Evolutionary conservation across 2,329 filamentous ascomycete species (phyloP), one percentile per base, ranked within the genome.

Genomic region (Pseudocercospora macadamiae): DNA sequence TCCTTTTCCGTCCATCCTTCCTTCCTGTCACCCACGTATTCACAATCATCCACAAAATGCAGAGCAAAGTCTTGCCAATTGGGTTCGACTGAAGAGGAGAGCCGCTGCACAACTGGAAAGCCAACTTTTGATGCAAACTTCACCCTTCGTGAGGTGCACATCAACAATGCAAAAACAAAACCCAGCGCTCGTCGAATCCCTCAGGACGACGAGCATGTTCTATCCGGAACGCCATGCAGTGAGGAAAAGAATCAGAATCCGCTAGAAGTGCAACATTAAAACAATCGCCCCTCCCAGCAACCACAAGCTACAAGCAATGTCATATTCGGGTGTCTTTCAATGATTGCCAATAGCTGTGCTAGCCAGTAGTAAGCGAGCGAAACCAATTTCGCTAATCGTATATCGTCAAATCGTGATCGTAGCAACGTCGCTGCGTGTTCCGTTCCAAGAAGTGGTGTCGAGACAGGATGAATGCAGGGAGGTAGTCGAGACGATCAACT

Each of bases 201-300:
- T 16, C 14, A 49, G 47, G 47, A 49, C n/a, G 44, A 16, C 23
- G 44, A 47, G 14, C 44, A 28, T 28, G 26, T 30, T 64, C 62
- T 64, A 64, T 64, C 62, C 59, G 51, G 56, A 61, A 64, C 60
- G 62, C 62, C 60, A 48, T 59, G 55, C 62, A 55, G 28, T 54
- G 53, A 58, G 58, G 58, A 55, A 52, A 56, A 60, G 58, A 51
- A 18, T 37, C 48, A 32, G 45, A 59, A 55, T 47, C 51, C 62
- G 64, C 64, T 66, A 64, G 54, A 63, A 65, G 62, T 62, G 64
- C 64, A 66, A 61, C 30, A 60, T 32, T 58, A 55, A 61, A 64
- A 64, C 25, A 66, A 56, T 52, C 47, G 30, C 49, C 39, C 23
- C 34, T 53, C 25, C 48, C 19, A 45, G 21, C 23, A 5, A 21